These are phyloP conservation scores for Solanum rostratum DNA, from an alignment of 257 asterid genomes.

Conservation along the genomic window DNA sequence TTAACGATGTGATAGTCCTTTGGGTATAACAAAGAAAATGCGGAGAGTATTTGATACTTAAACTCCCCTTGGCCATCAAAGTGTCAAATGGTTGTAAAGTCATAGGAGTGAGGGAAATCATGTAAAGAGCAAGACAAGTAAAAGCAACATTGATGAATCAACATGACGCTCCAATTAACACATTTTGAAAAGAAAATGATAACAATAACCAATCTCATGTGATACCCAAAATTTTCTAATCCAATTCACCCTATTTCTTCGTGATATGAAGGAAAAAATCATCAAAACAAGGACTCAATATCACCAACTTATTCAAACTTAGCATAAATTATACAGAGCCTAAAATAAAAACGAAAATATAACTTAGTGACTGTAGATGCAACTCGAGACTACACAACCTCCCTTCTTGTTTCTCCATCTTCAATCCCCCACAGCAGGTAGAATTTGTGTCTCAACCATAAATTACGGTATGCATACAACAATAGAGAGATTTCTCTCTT, in stretches of 20 bases:
- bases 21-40: not conserved
- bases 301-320: not conserved
- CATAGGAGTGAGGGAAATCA: not conserved
- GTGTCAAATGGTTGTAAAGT: not conserved
- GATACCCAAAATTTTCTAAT: not conserved
- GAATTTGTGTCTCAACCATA: not conserved
- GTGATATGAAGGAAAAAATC: not conserved
- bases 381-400: not conserved
- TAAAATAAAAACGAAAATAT: not conserved
- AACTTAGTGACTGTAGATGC: not conserved
- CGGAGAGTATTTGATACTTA: not conserved
- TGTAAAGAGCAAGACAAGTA: not conserved
- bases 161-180: not conserved
- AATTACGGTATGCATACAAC: not conserved
- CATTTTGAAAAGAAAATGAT: not conserved
- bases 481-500: not conserved
- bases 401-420: not conserved
- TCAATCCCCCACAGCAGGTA: not conserved
- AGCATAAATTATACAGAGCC: not conserved
- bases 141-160: not conserved
- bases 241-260: not conserved
- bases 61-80: not conserved
- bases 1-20: not conserved
- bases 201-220: not conserved
- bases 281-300: not conserved